Evolutionary conservation across 805 yeast genomes (phyloP).

Genomic region (Candida berthetii): DNA sequence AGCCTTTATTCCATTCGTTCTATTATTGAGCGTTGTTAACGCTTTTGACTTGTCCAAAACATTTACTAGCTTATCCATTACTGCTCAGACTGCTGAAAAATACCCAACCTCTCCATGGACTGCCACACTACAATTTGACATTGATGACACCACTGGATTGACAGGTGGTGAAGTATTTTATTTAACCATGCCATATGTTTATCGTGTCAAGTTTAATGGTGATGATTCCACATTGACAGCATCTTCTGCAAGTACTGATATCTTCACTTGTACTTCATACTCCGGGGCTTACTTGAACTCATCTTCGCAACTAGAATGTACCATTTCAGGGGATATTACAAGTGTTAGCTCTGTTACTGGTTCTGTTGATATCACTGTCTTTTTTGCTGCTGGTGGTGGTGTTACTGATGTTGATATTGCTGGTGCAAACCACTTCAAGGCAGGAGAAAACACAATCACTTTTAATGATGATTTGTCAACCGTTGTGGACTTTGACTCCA

Average conservation of each 20-base stretch:
- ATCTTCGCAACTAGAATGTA: constrained; percentile 24
- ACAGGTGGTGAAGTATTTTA: constrained; percentile 21
- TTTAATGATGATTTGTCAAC: constrained; percentile 19
- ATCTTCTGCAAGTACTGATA: constrained; percentile 18
- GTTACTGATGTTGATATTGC: constrained; percentile 21
- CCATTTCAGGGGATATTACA: constrained; percentile 14
- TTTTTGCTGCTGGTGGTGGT: constrained; percentile 29
- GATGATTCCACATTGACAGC: constrained; percentile 12
- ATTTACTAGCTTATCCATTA: constrained; percentile 3
- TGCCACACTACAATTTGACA: constrained; percentile 21
- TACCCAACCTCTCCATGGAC: constrained; percentile 27
- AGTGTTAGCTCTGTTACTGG: constrained; percentile 19
- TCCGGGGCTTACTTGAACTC: constrained; percentile 27
- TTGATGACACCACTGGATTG: constrained; percentile 13
- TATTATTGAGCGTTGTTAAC: constrained; percentile 1
- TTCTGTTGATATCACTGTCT: constrained; percentile 20
- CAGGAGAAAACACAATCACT: constrained; percentile 22
- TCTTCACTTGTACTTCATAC: constrained; percentile 23
- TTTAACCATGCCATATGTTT: constrained; percentile 23
- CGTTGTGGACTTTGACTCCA: constrained; percentile 20
- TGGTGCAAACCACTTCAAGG: constrained; percentile 21
- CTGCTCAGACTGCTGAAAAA: constrained; percentile 5
- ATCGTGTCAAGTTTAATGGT: constrained; percentile 26
- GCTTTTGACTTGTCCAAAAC: constrained; percentile 1
- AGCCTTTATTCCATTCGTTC: background rate